Evolutionary conservation across 2,329 filamentous ascomycete species (phyloP).

Genomic region (Trichoderma citrinoviride): DNA sequence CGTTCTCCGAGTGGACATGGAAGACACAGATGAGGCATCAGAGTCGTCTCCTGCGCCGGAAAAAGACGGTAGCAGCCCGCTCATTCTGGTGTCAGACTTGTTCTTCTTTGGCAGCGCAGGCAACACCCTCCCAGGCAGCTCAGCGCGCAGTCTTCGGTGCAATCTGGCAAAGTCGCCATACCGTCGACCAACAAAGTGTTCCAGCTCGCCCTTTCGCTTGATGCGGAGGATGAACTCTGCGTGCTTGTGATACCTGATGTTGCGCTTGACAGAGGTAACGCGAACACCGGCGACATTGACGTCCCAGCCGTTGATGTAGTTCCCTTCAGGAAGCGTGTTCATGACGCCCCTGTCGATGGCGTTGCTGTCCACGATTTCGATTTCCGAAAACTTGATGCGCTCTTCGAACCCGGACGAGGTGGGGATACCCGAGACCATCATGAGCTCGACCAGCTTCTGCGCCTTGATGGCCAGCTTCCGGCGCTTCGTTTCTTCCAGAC

Average conservation of each 20-base stretch:
- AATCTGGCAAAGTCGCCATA: constrained; percentile 86
- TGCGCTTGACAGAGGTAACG: constrained; percentile 76
- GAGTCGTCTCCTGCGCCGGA: constrained; percentile 63
- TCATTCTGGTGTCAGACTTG: constrained; percentile 69
- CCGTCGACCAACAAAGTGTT: constrained; percentile 76
- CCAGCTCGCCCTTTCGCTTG: constrained; percentile 70
- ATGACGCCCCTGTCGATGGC: constrained; percentile 89
- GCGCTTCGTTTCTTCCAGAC: constrained; percentile 92
- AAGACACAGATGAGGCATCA: constrained; percentile 78
- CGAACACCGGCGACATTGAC: constrained; percentile 91
- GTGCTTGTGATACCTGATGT: constrained; percentile 86
- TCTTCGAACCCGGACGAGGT: constrained; percentile 98
- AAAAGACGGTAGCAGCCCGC: constrained; percentile 52
- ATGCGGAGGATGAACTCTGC: constrained; percentile 90
- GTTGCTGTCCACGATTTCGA: constrained; percentile 91
- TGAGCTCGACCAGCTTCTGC: constrained; percentile 92
- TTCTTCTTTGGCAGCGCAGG: constrained; percentile 90
- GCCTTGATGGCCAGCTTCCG: constrained; percentile 89
- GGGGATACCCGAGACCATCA: constrained; percentile 98
- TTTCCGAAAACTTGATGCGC: constrained; percentile 91
- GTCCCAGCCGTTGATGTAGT: constrained; percentile 94
- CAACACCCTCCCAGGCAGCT: constrained; percentile 87
- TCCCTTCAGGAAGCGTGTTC: constrained; percentile 83
- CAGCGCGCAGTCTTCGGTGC: constrained; percentile 74
- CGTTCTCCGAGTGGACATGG: constrained; percentile 67